Base-by-base conservation (phyloP, 108 stramenopile genomes). In the Cyclotella atomus region DNA sequence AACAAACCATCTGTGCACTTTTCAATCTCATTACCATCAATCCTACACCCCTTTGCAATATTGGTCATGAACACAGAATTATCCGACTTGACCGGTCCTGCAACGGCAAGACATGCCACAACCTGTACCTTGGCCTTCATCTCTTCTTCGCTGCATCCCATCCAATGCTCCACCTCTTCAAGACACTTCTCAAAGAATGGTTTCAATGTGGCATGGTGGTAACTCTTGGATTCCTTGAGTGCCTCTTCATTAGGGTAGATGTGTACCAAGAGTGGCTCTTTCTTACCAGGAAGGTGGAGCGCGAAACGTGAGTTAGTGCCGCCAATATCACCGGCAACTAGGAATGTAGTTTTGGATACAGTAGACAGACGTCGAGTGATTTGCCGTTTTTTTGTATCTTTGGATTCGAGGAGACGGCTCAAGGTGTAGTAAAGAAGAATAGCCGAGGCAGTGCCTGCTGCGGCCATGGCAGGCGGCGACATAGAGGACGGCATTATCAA, bases 261-360 rank as follows among this genome's bases (percentile, higher is more conserved):
- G 30, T 89, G 80, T 60, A 73, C 80, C 25, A 68, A 50, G 34
- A 91, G 70, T 16, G 87, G 84, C 29, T 70, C 80, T 12, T 54
- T 77, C 41, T 62, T 54, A 2, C 71, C 83, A 8, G 77, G 73
- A 57, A 68, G 63, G 68, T 90, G 88, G 17, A 96, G 66, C 14
- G 84, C 81, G 72, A 97, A 84, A 24, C 97, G 84, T 30, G 90
- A 87, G 79, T 95, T 96, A 52, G 97, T 97, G 29, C 97, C 97
- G 43, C 97, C 97, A 34, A 95, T 86, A 69, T 97, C 97, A 19
- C 91, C 97, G 3, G 91, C 88, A 35, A 96, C 46, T 0, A 96
- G 73, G 69, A 87, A 92, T n/a, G 69, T 79, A 27, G 79, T 55
- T 57, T 70, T 57, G 27, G 32, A 45, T 1, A 9, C 17, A 15